A percentile compares a stretch with the other conserved stretches of the same genome.
Conservation (phyloP, 805 yeast genomes). For the Kodamaea jinghongensis region DNA sequence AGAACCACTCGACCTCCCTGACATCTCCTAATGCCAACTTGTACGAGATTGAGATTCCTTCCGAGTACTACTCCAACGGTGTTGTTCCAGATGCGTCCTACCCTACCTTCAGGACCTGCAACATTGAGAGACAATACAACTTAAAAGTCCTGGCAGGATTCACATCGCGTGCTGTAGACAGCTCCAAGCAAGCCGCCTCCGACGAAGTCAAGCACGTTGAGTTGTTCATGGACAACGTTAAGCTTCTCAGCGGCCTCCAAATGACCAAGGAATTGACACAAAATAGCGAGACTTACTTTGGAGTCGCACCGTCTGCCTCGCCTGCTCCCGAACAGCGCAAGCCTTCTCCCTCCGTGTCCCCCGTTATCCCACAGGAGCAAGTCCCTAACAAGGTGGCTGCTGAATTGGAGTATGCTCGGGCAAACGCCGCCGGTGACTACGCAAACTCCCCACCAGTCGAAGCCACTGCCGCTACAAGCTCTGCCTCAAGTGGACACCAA, state of each 20-base stretch:
- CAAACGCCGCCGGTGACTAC: background rate
- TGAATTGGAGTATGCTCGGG: no score
- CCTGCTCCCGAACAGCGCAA: no score
- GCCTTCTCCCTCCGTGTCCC: no score
- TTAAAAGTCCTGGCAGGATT: slow-evolving; percentile 32
- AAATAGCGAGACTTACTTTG: slow-evolving; percentile 1
- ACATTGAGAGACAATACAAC: slow-evolving; percentile 46
- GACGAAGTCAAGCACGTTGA: slow-evolving; percentile 2
- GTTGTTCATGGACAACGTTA: slow-evolving; percentile 19
- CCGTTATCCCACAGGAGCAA: no score
- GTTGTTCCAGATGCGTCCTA: slow-evolving; percentile 46
- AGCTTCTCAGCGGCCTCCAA: slow-evolving; percentile 32
- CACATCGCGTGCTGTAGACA: slow-evolving; percentile 13
- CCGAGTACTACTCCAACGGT: slow-evolving; percentile 36
- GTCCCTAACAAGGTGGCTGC: no score
- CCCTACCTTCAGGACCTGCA: slow-evolving; percentile 58
- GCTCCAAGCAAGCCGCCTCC: background rate
- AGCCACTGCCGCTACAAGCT: slow-evolving; percentile 1
- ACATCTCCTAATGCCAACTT: slow-evolving; percentile 14
- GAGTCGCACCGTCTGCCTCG: background rate
- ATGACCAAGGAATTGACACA: slow-evolving; percentile 22
- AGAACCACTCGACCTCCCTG: background rate
- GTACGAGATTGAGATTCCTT: slow-evolving; percentile 47
- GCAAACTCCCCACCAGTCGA: slow-evolving; percentile 2
- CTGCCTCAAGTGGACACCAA: no score